Base-by-base conservation (phyloP, 2,329 filamentous ascomycete species). In the Cytospora chrysosperma region DNA sequence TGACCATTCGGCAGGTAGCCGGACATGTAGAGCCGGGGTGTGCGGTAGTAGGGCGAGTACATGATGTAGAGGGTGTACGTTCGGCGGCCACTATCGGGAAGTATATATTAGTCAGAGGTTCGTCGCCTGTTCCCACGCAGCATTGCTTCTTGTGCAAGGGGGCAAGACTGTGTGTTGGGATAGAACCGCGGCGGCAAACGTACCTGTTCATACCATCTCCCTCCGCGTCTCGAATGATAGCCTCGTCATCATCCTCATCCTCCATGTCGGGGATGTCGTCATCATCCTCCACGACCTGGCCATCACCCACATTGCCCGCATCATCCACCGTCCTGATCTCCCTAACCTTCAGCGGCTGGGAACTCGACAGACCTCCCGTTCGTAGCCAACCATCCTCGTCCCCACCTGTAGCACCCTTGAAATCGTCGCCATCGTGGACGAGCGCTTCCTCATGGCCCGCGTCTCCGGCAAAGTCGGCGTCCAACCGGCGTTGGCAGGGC, bases 11-110 rank as follows among this genome's bases (percentile, higher is more conserved):
- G 85, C 15, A 87, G 81, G 77, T 98, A 98, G 71, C 95, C 95
- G 0, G 93, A 96, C 55, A 99, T 87, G 77, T 97, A 99, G 71
- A 98, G 86, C 37, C 95, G 92, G 0, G 95, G 95, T 4, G 95
- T 98, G 70, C 92, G 91, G 79, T 98, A 99, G 81, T 96, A 97
- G 43, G 93, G 91, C 5, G 93, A 92, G 80, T 99, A 99, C 78
- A 93, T 95, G 73, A 99, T 98, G 83, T 99, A 99, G 69, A 99
- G 89, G 52, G 91, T 97, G 77, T 99, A 99, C n/a, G 92, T 96
- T 69, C 95, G 90, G 58, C 91, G 85, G 60, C 91, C 88, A 63
- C 92, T 96, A 68, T 59, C 26, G 37, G 4, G 13, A 55, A 61
- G 67, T 47, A 69, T 68, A 67, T 69, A 49, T 51, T 28, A 40